Evolutionary conservation across 371 early-diverging fungal genomes (phyloP).

Genomic region (Circinella minor): DNA sequence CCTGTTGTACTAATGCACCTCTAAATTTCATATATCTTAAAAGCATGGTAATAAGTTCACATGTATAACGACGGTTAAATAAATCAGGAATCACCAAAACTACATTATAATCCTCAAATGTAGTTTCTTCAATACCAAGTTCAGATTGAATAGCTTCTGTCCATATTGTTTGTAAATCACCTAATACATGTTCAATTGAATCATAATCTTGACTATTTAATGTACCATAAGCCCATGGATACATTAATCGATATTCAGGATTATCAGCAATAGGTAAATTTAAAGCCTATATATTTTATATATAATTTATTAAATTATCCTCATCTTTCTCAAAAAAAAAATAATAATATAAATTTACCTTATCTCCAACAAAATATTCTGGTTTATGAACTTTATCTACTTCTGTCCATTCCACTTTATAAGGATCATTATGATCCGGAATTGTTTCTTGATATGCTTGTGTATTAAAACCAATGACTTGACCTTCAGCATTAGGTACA

Average conservation of each 20-base stretch:
- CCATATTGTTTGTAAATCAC: conserved; percentile 85
- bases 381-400: conserved; percentile 21
- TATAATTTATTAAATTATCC: too few species aligned
- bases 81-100: conserved; percentile 83
- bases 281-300: too few species aligned
- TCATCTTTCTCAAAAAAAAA: too few species aligned
- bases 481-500: conserved; percentile 74
- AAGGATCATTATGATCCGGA: conserved; percentile 90
- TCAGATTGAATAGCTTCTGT: conserved; percentile 70
- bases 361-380: conserved; percentile 69
- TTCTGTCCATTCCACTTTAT: conserved; percentile 85
- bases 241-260: conserved; percentile 49
- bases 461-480: conserved; percentile 76
- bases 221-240: conserved; percentile 76
- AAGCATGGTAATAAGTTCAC: conserved; percentile 69
- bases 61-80: conserved; percentile 66
- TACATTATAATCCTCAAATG: conserved; percentile 69
- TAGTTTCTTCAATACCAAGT: conserved; percentile 64
- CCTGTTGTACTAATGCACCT: conserved; percentile 75
- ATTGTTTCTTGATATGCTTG: conserved; percentile 71
- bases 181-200: conserved; percentile 65
- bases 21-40: conserved; percentile 79
- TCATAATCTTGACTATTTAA: conserved; percentile 78
- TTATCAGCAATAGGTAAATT: conserved; percentile 43
- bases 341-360: too few species aligned